Evolutionary conservation across 1,284 basidiomycete species (phyloP).

Genomic region (Cystobasidiaceae sp.): DNA sequence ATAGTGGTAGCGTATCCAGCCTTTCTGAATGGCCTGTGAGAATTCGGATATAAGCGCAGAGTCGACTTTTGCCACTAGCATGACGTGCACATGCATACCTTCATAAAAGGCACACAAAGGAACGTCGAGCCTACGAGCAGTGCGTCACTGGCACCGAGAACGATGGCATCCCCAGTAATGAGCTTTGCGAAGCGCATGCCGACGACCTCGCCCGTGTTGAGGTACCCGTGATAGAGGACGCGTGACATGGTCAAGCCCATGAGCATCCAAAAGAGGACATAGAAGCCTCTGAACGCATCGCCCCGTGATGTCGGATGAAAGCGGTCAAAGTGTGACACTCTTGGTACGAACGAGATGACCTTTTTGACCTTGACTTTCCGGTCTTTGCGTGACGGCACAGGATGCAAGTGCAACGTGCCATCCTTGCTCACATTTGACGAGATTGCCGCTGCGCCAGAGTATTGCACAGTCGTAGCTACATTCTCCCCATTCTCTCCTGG

Average conservation of each 20-base stretch:
- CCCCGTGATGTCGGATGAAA: slow-evolving; percentile 63
- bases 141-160: slow-evolving; percentile 76
- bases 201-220: slow-evolving; percentile 69
- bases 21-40: slow-evolving; percentile 54
- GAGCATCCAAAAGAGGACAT: slow-evolving; percentile 75
- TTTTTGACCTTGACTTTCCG: slow-evolving; percentile 30
- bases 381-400: slow-evolving; percentile 22
- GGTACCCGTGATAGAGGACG: slow-evolving; percentile 69
- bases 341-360: slow-evolving; percentile 73
- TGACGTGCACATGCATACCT: slow-evolving; percentile 48
- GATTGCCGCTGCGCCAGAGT: slow-evolving; percentile 7
- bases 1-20: slow-evolving; percentile 73
- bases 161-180: slow-evolving; percentile 79
- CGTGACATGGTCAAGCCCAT: slow-evolving; percentile 65
- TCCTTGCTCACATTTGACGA: slow-evolving; percentile 17
- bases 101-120: slow-evolving; percentile 73
- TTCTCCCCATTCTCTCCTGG: neutral
- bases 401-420: slow-evolving; percentile 15
- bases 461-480: slow-evolving; percentile 25
- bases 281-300: slow-evolving; percentile 91
- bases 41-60: neutral
- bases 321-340: slow-evolving; percentile 77
- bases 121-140: slow-evolving; percentile 71
- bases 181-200: slow-evolving; percentile 76
- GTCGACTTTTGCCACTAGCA: no score